Conservation (phyloP, 78 protist genomes). For the Pigoraptor vietnamica region DNA sequence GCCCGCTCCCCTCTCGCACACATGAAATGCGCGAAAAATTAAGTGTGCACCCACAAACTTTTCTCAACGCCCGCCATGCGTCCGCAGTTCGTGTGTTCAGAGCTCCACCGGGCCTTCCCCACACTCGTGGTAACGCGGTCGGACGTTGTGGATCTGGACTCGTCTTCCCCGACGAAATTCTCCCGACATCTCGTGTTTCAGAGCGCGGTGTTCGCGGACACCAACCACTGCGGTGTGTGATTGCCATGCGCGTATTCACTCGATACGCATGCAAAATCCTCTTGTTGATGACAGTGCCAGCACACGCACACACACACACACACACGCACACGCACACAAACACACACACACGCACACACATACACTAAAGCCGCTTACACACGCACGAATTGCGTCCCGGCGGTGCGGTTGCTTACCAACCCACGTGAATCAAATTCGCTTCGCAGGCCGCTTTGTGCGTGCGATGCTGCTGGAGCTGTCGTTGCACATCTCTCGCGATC, state of each 20-base stretch:
- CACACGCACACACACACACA: too few species aligned
- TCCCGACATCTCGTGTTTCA: background rate
- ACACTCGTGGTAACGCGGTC: background rate
- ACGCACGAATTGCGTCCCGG: too few species aligned
- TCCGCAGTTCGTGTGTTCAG: background rate
- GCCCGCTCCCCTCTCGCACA: too few species aligned
- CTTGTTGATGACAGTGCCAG: too few species aligned
- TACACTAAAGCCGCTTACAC: too few species aligned
- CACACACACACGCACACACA: too few species aligned
- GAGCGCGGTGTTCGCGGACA: background rate
- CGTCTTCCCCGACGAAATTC: background rate
- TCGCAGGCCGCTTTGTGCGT: background rate
- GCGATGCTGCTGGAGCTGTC: background rate
- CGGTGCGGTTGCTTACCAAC: too few species aligned
- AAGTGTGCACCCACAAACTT: background rate
- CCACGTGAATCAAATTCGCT: too few species aligned
- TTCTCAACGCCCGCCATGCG: background rate
- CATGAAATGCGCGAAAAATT: too few species aligned
- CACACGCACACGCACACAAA: too few species aligned
- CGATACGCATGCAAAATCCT: too few species aligned
- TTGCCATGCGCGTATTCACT: too few species aligned
- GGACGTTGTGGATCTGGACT: background rate
- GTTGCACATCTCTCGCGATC: background rate
- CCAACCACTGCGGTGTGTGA: background rate
- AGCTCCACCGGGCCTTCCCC: background rate